These are phyloP conservation scores for Jamesozyma gamospora DNA, from an alignment of 805 yeast species.

Conservation along the genomic window DNA sequence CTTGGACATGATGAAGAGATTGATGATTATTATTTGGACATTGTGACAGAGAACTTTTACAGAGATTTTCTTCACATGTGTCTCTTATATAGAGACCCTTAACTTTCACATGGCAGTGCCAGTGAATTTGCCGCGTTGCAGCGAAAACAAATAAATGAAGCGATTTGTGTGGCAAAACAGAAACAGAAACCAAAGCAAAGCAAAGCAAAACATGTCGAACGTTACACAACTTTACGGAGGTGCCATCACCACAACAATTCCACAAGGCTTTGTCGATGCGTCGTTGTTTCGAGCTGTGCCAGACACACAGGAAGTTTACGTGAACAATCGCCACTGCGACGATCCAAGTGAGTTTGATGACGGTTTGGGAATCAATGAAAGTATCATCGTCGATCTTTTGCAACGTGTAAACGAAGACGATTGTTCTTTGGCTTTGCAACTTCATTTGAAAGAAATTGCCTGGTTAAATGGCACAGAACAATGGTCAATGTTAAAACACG, in stretches of 20 bases:
- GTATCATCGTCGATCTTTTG: constrained; percentile 55
- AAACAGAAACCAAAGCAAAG: too few species aligned
- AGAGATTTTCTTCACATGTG: too few species aligned
- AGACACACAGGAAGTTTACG: constrained; percentile 87
- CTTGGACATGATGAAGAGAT: too few species aligned
- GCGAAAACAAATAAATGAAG: too few species aligned
- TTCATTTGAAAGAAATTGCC: constrained; percentile 49
- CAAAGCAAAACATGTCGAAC: too few species aligned
- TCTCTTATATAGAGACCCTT: too few species aligned
- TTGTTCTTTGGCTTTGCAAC: constrained; percentile 32
- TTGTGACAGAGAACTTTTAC: too few species aligned
- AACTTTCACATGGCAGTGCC: too few species aligned
- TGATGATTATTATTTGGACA: too few species aligned
- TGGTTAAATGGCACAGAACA: constrained; percentile 32
- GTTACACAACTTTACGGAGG: constrained; percentile 59
- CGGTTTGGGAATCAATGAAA: constrained; percentile 37
- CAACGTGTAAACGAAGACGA: constrained; percentile 39
- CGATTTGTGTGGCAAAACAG: too few species aligned
- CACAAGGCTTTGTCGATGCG: constrained; percentile 61
- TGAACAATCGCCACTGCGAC: constrained; percentile 32
- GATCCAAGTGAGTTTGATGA: constrained; percentile 25
- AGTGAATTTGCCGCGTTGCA: too few species aligned
- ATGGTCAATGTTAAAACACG: constrained; percentile 20
- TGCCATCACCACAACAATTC: constrained; percentile 53
- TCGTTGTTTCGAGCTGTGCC: constrained; percentile 75